These are phyloP conservation scores for Gonapodya sp. DNA, from an alignment of 192 early-diverging fungal genomes.

Conservation along the genomic window DNA sequence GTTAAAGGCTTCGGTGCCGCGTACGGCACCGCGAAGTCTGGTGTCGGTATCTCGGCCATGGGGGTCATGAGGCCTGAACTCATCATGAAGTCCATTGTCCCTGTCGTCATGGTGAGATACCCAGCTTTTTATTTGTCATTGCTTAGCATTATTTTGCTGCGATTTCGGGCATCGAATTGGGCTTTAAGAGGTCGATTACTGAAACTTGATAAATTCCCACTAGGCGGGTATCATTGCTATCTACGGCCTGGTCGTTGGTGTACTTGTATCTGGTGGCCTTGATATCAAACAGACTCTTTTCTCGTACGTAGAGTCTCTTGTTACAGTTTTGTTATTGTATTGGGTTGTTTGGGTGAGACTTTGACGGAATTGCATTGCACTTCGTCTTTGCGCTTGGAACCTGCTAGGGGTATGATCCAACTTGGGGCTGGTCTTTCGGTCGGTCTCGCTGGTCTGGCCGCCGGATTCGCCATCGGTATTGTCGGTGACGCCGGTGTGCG, in stretches of 20 bases:
- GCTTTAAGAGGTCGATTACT: no score
- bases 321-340: background rate
- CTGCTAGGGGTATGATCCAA: constrained; percentile 49
- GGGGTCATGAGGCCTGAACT: constrained; percentile 91
- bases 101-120: constrained; percentile 79
- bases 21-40: constrained; percentile 96
- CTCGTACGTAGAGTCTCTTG: constrained; percentile 28
- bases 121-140: constrained; percentile 14
- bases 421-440: constrained; percentile 87
- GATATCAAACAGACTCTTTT: constrained; percentile 32
- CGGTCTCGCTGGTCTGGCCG: constrained; percentile 84
- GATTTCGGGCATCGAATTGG: no score
- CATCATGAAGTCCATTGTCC: constrained; percentile 81
- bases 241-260: constrained; percentile 94
- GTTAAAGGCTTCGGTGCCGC: constrained; percentile 91
- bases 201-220: background rate
- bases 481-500: constrained; percentile 94
- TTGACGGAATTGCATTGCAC: constrained; percentile 41
- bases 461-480: constrained; percentile 92
- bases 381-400: constrained; percentile 44
- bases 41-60: constrained; percentile 89
- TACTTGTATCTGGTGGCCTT: constrained; percentile 75
- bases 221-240: constrained; percentile 95
- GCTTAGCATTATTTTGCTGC: no score
- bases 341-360: background rate